Conservation (phyloP, 805 yeast genomes). For the Kuraishia molischiana region DNA sequence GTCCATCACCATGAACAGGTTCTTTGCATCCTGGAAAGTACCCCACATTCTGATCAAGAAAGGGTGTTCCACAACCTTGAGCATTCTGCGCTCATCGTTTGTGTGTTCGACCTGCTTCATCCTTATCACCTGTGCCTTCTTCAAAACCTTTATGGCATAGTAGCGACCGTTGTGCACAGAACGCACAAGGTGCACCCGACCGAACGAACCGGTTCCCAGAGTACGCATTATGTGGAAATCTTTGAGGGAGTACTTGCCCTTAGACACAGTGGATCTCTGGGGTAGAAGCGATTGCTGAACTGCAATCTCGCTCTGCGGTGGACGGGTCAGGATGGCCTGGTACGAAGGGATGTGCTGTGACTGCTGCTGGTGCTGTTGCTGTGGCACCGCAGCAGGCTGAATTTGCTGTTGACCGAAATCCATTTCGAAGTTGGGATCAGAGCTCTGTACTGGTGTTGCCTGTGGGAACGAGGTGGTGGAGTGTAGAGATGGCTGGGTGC, state of each 20-base stretch:
- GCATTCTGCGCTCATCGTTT: constrained; percentile 51
- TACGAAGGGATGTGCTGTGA: not conserved
- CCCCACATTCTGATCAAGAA: constrained; percentile 59
- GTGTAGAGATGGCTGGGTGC: too few species aligned
- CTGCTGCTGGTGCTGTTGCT: not conserved
- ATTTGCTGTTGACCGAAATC: not conserved
- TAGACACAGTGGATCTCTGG: constrained; percentile 22
- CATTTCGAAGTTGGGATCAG: not conserved
- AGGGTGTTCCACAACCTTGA: constrained; percentile 49
- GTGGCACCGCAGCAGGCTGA: not conserved
- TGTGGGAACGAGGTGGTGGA: too few species aligned
- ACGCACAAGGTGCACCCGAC: constrained; percentile 48
- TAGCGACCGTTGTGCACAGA: constrained; percentile 50
- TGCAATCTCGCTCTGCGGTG: not conserved
- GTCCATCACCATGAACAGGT: constrained; percentile 55
- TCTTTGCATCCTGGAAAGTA: constrained; percentile 49
- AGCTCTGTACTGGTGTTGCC: not conserved
- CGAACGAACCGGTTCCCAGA: constrained; percentile 53
- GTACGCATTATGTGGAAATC: constrained; percentile 51
- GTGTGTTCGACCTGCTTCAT: constrained; percentile 60
- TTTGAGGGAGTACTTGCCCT: constrained; percentile 45
- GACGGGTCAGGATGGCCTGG: not conserved
- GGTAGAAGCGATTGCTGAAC: constrained; percentile 3
- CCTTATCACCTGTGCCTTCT: constrained; percentile 46
- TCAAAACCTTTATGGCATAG: constrained; percentile 50